Evolutionary conservation across 441 rosid genomes (phyloP), one percentile per base, ranked within the genome.

Genomic region (Pelargonium fulgidum): DNA sequence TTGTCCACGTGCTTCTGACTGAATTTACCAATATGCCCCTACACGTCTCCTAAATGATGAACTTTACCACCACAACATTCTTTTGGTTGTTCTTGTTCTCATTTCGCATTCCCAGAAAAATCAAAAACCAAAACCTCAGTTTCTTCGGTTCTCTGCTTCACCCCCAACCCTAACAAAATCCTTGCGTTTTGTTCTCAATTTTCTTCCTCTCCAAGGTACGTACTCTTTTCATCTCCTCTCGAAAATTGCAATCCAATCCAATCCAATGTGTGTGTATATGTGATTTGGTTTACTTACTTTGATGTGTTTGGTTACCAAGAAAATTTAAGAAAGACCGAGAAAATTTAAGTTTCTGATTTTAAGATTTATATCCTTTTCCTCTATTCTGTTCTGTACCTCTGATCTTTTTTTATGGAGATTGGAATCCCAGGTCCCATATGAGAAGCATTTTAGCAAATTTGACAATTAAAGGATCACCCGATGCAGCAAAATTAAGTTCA

Each of bases 231-330:
- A 1, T 47, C 10, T 47, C 52, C 7, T 11, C 52, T 9, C 52
- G n/a, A 29, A 0, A 29, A 29, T 29, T 5, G 36, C 52, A 47
- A 12, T 9, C n/a, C 52, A 47, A 42, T 42, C 4, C 8, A 42
- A 29, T 29, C 36, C 36, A 29, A 29, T 29, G 36, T 29, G 36
- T 29, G 36, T 47, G 3, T 47, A 7, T 44, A 7, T 47, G 12
- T 47, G n/a, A 10, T 47, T 12, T 12, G 12, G 11, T 17, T 56
- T 8, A 56, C 26, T 56, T 19, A 56, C 24, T 17, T 19, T 17
- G 62, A 56, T 56, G 62, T 56, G 62, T 56, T 56, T 56, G 62
- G 26, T 17, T 56, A 19, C 62, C 62, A 1, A 56, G 62, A 56
- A 56, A 14, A 54, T 54, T 1, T 16, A 50, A 13, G n/a, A 13